Evolutionary conservation across 1,284 basidiomycete species (phyloP).

Genomic region (Sporisorium scitamineum): DNA sequence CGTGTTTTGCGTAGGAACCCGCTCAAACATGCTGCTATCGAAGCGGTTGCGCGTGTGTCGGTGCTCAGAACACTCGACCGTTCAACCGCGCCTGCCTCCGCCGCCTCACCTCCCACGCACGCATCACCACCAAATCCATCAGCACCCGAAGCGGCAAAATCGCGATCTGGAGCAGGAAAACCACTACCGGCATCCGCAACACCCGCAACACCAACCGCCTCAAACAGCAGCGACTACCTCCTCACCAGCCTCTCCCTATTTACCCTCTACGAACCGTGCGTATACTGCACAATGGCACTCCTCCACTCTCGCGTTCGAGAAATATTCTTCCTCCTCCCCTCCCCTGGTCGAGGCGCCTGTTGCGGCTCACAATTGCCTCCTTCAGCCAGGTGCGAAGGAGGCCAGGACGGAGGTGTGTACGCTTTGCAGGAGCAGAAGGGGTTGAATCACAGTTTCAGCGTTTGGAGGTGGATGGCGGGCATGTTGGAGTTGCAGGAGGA

Average conservation of each 20-base stretch:
- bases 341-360: slow-evolving; percentile 59
- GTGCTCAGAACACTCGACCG: slow-evolving; percentile 24
- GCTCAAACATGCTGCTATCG: slow-evolving; percentile 61
- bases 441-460: slow-evolving; percentile 70
- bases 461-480: slow-evolving; percentile 67
- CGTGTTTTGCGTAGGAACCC: slow-evolving; percentile 55
- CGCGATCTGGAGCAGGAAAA: neutral
- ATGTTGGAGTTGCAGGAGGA: neutral
- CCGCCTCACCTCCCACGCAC: neutral
- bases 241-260: slow-evolving; percentile 62
- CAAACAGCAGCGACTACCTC: slow-evolving; percentile 65
- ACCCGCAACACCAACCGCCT: neutral
- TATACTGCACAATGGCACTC: slow-evolving; percentile 66
- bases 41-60: slow-evolving; percentile 22
- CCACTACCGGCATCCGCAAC: too few relatives aligned
- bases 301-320: slow-evolving; percentile 62
- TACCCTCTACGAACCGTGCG: slow-evolving; percentile 66
- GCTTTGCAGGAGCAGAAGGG: slow-evolving; percentile 70
- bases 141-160: too few relatives aligned
- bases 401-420: slow-evolving; percentile 62
- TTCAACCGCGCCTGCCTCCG: neutral
- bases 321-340: slow-evolving; percentile 60
- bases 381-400: slow-evolving; percentile 25
- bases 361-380: slow-evolving; percentile 48
- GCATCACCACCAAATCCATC: neutral